Conservation (phyloP, 768 basidiomycete species). For the Kwoniella pini region DNA sequence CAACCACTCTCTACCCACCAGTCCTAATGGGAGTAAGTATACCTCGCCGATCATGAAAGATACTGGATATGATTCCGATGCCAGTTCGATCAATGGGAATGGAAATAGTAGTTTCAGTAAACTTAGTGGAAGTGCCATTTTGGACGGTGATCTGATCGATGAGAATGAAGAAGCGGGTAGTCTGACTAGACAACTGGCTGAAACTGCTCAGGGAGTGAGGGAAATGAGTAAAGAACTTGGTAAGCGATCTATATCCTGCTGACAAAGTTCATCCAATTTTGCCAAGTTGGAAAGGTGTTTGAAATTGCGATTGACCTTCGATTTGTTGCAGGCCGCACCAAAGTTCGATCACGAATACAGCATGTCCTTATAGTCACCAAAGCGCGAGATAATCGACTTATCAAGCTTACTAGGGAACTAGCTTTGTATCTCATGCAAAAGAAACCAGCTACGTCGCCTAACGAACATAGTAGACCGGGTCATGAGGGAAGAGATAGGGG, state of each 20-base stretch:
- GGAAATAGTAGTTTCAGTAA: neutral
- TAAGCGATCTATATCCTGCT: too few species aligned
- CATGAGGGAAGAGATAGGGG: conserved; percentile 60
- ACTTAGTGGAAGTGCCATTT: conserved; percentile 28
- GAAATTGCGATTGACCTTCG: too few species aligned
- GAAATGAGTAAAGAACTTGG: conserved; percentile 99
- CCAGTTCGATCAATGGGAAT: conserved; percentile 29
- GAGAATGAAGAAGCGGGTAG: conserved; percentile 73
- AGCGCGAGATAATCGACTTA: conserved; percentile 93
- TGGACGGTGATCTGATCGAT: conserved; percentile 49
- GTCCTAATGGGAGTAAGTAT: conserved; percentile 25
- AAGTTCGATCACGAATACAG: conserved; percentile 87
- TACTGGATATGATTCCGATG: conserved; percentile 37
- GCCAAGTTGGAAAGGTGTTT: too few species aligned
- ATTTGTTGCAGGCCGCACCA: conserved; percentile 83
- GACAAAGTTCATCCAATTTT: too few species aligned
- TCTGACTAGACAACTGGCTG: conserved; percentile 87
- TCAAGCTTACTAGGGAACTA: conserved; percentile 88
- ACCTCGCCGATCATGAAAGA: conserved; percentile 25
- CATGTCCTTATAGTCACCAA: conserved; percentile 94
- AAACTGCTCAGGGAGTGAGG: conserved; percentile 93
- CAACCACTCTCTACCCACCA: conserved; percentile 6
- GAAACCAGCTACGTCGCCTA: conserved; percentile 15
- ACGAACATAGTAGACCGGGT: conserved; percentile 9
- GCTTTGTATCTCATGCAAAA: conserved; percentile 95